These are phyloP conservation scores for Suhomyces pyralidae DNA, from an alignment of 805 yeast genomes.

Conservation along the genomic window DNA sequence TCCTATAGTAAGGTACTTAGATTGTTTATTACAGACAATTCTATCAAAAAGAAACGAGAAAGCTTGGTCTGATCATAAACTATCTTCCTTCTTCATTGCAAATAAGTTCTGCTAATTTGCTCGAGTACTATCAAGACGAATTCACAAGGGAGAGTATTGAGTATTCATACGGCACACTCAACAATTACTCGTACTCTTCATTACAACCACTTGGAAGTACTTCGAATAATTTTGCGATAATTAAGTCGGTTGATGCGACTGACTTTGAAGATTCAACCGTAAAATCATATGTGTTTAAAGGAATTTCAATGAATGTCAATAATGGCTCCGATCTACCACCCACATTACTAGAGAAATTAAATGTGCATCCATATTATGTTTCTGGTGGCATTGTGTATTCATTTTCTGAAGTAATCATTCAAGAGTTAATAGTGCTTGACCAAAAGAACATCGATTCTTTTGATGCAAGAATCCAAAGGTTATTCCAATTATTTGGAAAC, in stretches of 20 bases:
- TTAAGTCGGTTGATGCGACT: not conserved
- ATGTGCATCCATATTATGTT: constrained; percentile 6
- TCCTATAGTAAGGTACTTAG: not conserved
- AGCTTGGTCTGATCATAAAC: not conserved
- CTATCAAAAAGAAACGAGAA: not conserved
- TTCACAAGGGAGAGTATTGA: not conserved
- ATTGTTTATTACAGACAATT: not conserved
- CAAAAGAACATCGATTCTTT: not conserved
- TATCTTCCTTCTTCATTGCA: not conserved
- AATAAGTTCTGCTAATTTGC: not conserved
- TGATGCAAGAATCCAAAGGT: constrained; percentile 3
- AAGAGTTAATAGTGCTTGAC: not conserved
- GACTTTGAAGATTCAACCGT: not conserved
- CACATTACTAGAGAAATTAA: constrained; percentile 5
- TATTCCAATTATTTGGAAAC: constrained; percentile 4
- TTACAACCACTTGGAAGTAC: not conserved
- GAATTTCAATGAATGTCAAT: not conserved
- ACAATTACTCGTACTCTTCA: not conserved
- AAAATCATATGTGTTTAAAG: constrained; percentile 1
- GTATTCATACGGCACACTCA: constrained; percentile 1
- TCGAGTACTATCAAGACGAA: constrained; percentile 3
- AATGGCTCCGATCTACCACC: constrained; percentile 1
- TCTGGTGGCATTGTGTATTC: constrained; percentile 3
- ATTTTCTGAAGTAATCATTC: constrained; percentile 4
- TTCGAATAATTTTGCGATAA: not conserved